Base-by-base conservation (phyloP, 345 rosid species). In the Cardamine resedifolia region DNA sequence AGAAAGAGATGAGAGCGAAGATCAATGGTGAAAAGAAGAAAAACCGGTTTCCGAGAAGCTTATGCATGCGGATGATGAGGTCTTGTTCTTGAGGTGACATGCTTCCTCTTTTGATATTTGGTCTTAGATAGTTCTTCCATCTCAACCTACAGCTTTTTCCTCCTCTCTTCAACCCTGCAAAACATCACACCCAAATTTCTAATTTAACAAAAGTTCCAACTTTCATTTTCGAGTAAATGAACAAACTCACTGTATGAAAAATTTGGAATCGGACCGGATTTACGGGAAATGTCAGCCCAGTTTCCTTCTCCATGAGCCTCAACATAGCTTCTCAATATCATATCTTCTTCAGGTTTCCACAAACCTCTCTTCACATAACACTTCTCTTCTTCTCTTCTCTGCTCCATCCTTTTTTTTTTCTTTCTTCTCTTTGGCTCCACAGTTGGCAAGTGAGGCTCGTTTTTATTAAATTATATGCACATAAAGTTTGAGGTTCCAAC, bases 341-440 rank as follows among this genome's bases (percentile, higher is more conserved):
- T 39, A 81, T 91, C 97, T 80, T 89, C 97, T 68, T 89, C 97
- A 38, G 97, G 96, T 68, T 84, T 91, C 97, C 96, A 91, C 71
- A 91, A 68, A 2, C 93, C 97, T 74, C 85, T 88, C 79, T 81
- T 88, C 43, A 72, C 55, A 31, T 67, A 72, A 45, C 75, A 62
- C 78, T 82, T 82, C 16, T n/a, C 72, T 76, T 73, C 73, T 77
- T 73, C 77, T 73, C 66, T 71, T 30, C 45, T 77, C 38, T 11
- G 44, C 27, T 81, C 85, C 87, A 81, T 85, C 31, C 33, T 58
- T 72, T 1, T 19, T 58, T 49, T 27, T 45, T 24, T 58, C n/a
- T 36, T 49, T 28, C 6, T 41, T 59, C 47, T 65, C 33, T 47
- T 36, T 27, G 23, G 48, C 47, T 75, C 70, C 69, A 51, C 49